Evolutionary conservation across 768 basidiomycete species (phyloP).

Genomic region (Pleurotus pulmonarius): DNA sequence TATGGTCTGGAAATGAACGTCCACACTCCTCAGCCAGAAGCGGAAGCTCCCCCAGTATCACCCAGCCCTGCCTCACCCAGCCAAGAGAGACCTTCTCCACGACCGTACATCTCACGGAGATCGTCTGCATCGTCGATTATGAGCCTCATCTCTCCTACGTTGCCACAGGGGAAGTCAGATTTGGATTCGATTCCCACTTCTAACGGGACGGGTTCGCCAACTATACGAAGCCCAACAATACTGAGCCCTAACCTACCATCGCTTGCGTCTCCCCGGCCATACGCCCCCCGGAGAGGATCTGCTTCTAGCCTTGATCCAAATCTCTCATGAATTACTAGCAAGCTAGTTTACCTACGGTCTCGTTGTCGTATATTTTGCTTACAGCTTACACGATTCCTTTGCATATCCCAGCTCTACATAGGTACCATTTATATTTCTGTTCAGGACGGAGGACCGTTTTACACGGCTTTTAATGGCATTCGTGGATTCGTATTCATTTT

Average conservation of each 20-base stretch:
- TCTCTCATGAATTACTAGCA: too few species aligned
- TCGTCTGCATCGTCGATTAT: conserved; percentile 46
- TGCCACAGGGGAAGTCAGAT: conserved; percentile 14
- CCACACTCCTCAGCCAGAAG: conserved; percentile 9
- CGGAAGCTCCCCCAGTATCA: conserved; percentile 14
- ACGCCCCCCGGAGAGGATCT: conserved; percentile 2
- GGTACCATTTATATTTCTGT: too few species aligned
- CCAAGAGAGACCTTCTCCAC: conserved; percentile 40
- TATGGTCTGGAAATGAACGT: conserved; percentile 40
- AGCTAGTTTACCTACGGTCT: too few species aligned
- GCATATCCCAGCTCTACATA: too few species aligned
- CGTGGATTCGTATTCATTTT: too few species aligned
- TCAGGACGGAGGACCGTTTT: too few species aligned
- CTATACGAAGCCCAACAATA: conserved; percentile 7
- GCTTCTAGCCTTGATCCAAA: conserved; percentile 2
- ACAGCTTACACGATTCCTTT: too few species aligned
- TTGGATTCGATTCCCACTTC: conserved; percentile 12
- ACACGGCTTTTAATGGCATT: too few species aligned
- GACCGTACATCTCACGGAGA: conserved; percentile 58
- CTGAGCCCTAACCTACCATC: conserved; percentile 6
- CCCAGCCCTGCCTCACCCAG: conserved; percentile 24
- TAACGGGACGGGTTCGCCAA: conserved; percentile 13
- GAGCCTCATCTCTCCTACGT: conserved; percentile 32
- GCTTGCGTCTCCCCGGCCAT: conserved; percentile 2
- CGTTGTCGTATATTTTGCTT: too few species aligned